phyloP scores from a whole-genome alignment of 805 yeast species.

The Candida morakotiae region DNA sequence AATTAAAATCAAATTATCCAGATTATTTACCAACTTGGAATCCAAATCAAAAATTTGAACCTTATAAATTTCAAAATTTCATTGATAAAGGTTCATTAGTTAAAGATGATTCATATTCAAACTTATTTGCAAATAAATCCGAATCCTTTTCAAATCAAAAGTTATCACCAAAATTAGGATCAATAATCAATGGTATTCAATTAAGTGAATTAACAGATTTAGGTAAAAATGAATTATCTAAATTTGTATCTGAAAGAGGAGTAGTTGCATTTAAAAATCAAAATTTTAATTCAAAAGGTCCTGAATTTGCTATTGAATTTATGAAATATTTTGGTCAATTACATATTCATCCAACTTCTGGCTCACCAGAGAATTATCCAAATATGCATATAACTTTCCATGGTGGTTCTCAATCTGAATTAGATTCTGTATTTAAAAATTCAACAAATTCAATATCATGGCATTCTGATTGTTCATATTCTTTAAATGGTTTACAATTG shows the following conservation, averaged over 20 bases:
- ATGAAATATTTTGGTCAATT: slow-evolving; percentile 17
- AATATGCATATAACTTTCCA: slow-evolving; percentile 33
- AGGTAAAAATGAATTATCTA: slow-evolving; percentile 31
- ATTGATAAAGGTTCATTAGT: slow-evolving; percentile 27
- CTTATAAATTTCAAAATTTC: slow-evolving; percentile 22
- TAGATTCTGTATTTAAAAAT: slow-evolving; percentile 22
- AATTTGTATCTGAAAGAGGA: slow-evolving; percentile 29
- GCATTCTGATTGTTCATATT: slow-evolving; percentile 36
- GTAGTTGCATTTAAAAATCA: slow-evolving; percentile 32
- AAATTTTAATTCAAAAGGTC: slow-evolving; percentile 34
- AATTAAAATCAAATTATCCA: slow-evolving; percentile 19
- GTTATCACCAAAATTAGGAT: slow-evolving; percentile 31
- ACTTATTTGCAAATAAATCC: slow-evolving; percentile 16
- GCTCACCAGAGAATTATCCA: slow-evolving; percentile 22
- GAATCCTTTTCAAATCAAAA: slow-evolving; percentile 13
- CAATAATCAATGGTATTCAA: slow-evolving; percentile 26
- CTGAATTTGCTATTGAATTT: slow-evolving; percentile 33
- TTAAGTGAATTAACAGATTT: slow-evolving; percentile 20
- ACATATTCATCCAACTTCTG: slow-evolving; percentile 20
- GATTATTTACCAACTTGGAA: slow-evolving; percentile 33
- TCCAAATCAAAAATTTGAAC: slow-evolving; percentile 25
- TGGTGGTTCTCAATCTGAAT: slow-evolving; percentile 24
- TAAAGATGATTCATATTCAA: slow-evolving; percentile 13
- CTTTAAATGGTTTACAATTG: slow-evolving; percentile 31
- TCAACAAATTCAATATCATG: slow-evolving; percentile 29